Base-by-base conservation (phyloP, 2,329 filamentous ascomycete genomes). In the Fusarium sp. region DNA sequence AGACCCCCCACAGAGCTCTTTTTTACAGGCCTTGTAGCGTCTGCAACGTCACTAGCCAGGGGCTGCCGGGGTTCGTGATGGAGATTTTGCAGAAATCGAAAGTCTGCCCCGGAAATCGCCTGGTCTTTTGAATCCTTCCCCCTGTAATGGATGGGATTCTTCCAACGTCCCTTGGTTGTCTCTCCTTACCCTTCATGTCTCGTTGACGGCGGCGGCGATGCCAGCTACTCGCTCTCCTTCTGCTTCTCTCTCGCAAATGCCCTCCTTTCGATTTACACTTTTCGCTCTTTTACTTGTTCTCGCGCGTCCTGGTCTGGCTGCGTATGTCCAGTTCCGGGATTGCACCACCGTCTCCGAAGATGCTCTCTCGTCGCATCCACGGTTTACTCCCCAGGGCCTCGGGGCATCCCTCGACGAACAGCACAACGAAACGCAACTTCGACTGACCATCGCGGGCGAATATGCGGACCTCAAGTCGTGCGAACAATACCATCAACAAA, bases 271-370 rank as follows among this genome's bases (percentile, higher is more conserved):
- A 16, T 35, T 42, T 8, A 10, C 42, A 4, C 7, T 66, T n/a
- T 38, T 42, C 42, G 24, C 55, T 33, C 62, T 68, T 24, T 24
- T 63, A 17, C 57, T 71, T 7, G 38, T 56, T 11, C 40, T 58
- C 7, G 55, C 59, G 22, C 40, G 14, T 7, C 22, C 66, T n/a
- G 55, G 16, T 31, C 33, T 63, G 12, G 70, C 74, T 4, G 71
- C 75, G 2, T 44, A 77, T 27, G 46, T 77, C 7, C 70, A 77
- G 6, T 46, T 56, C 44, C 62, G 62, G n/a, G 58, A 75, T 33
- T 77, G 75, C 46, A 44, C 51, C 57, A 17, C 62, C 4, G 38
- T 31, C 24, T 58, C 68, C n/a, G 62, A 27, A 24, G 49, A 66
- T 42, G 24, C 57, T 11, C 65, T 71, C 29, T 63, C 70, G 12